Evolutionary conservation across 176 grass and related monocot species (phyloP), one percentile per base, ranked within the genome.

Genomic region (Lolium perenne): DNA sequence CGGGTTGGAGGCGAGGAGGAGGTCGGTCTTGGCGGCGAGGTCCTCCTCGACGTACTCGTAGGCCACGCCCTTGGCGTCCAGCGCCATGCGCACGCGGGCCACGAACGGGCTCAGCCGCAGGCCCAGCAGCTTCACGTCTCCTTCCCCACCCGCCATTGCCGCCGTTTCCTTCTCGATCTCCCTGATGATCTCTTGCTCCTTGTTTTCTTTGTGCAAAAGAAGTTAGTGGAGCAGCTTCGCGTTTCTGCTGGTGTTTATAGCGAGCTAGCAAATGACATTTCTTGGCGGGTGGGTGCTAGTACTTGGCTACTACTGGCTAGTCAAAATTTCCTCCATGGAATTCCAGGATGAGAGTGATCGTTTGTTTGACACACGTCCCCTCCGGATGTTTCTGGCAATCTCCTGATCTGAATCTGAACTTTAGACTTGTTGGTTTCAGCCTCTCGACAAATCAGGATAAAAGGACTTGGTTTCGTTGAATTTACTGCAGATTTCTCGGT

Each of bases 1-100:
- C 3, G 93, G 93, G 90, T 95, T 95, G 23, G 67, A 89, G 17
- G 6, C 20, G 11, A 95, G 77, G n/a, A 93, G 87, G 12, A 89
- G 83, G 8, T 77, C 45, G 77, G 88, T 93, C 80, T 93, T 95
- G 80, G 83, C 29, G 6, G 20, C 11, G 65, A 84, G 50, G 63
- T 87, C 84, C 81, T 93, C 80, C 83, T 93, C 80, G 3, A 91
- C 40, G 69, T 81, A 85, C 63, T 93, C 88, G 41, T 93, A 91
- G 57, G 49, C 65, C 4, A 75, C 13, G 22, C 22, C 72, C 72
- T 75, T 75, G 47, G 13, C 13, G 46, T 74, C 46, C 46, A 74
- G 71, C 21, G 46, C 71, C 21, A 74, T 50, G 45, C 46, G 45
- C 46, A 74, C 46, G 12, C 71, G 71, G n/a, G 1, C 46, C 71